Evolutionary conservation across 495 filamentous ascomycete species (phyloP), one percentile per base, ranked within the genome.

Genomic region (Aspergillus incahuasiensis): DNA sequence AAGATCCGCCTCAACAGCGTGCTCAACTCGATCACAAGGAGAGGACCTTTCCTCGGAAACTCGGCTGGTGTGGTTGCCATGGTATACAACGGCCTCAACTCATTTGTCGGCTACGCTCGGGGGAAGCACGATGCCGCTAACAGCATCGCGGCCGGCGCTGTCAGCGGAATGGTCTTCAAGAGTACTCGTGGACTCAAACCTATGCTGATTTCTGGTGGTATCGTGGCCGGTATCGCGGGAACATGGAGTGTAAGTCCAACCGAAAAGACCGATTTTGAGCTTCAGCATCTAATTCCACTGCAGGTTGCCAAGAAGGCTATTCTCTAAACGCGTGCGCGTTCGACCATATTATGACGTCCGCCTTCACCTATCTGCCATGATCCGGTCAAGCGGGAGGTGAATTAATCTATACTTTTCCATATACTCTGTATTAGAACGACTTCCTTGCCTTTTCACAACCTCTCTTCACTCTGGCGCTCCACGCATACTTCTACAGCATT

Each of bases 1-100:
- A 91, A 94, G 79, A 79, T 98, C 62, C 85, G 89, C 54, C 75
- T 98, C 19, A 98, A 98, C 77, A 86, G 87, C 50, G 91, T 95
- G 22, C 81, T 98, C 57, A 98, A 98, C 71, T 87, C 90, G 35
- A 79, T 98, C 42, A 98, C 94, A 43, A 74, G 94, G 62, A 76
- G 94, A 71, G 94, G 94, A 7, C 94, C 94, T n/a, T 98, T 96
- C 76, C 70, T 97, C 58, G 94, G 95, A 15, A 98, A 98, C 76
- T 90, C 85, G 6, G 94, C 95, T 1, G 94, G 91, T 50, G 91
- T 97, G 22, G 83, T 98, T 28, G 94, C 94, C 12, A 88, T 98
- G 82, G 85, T 91, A 52, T 98, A 96, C 68, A 97, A 95, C 71
- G 85, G 89, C 19, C 78, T 96, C 68, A 97, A 97, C 75, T 95